Evolutionary conservation across 164 flowering plant genomes (phyloP).

Genomic region (Macadamia integrifolia): DNA sequence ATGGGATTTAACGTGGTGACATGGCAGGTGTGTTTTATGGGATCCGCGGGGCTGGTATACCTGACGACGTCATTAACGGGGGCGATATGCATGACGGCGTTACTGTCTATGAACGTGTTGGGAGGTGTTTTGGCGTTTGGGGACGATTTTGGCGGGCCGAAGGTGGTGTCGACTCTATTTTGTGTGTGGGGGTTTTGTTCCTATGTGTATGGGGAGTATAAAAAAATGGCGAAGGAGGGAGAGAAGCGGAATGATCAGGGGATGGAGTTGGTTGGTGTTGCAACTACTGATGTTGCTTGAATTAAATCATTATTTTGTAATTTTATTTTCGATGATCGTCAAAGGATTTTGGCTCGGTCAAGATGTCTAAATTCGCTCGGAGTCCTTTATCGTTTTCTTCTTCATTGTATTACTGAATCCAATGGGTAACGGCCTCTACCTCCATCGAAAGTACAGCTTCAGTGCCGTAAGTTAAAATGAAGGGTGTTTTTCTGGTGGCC

Average conservation of each 20-base stretch:
- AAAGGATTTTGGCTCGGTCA: no score
- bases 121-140: slow-evolving; percentile 58
- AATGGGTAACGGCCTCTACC: no score
- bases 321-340: no score
- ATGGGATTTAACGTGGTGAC: slow-evolving; percentile 33
- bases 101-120: slow-evolving; percentile 56
- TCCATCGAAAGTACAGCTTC: no score
- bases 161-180: slow-evolving; percentile 57
- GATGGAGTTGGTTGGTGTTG: neutral
- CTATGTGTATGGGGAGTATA: slow-evolving; percentile 59
- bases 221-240: slow-evolving; percentile 9
- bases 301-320: no score
- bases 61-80: slow-evolving; percentile 63
- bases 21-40: slow-evolving; percentile 82
- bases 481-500: no score
- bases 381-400: no score
- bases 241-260: neutral
- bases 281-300: neutral
- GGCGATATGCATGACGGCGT: slow-evolving; percentile 80
- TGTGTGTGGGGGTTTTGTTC: slow-evolving; percentile 79
- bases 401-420: no score
- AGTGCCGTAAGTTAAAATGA: no score
- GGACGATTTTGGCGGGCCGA: slow-evolving; percentile 50
- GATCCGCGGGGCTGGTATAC: slow-evolving; percentile 79
- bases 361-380: no score